phyloP scores from a whole-genome alignment of 192 early-diverging fungal genomes.

The Rhizoclosmatium sp. region DNA sequence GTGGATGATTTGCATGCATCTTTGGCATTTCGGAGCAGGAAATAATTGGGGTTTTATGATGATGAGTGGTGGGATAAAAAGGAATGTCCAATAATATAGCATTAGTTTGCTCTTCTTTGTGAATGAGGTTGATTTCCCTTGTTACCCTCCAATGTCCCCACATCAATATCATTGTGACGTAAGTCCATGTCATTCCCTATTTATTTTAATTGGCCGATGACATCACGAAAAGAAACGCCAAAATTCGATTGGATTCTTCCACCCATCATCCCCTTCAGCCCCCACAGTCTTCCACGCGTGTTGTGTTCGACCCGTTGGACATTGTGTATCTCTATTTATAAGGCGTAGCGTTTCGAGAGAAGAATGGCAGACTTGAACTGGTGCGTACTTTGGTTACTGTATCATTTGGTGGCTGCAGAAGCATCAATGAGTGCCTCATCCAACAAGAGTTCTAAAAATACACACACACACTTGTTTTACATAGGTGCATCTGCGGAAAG shows the following conservation, averaged over 20 bases:
- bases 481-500: constrained; percentile 19
- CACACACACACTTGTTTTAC: background rate
- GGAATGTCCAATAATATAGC: background rate
- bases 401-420: background rate
- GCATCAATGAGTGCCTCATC: background rate
- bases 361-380: constrained; percentile 16
- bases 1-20: constrained; percentile 26
- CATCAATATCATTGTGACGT: constrained; percentile 9
- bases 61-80: background rate
- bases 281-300: constrained; percentile 37
- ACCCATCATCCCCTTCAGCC: constrained; percentile 11
- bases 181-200: background rate
- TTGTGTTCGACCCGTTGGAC: constrained; percentile 2
- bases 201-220: background rate
- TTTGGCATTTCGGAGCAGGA: constrained; percentile 3
- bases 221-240: background rate
- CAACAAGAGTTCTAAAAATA: background rate
- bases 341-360: constrained; percentile 26
- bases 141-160: background rate
- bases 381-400: background rate
- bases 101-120: background rate
- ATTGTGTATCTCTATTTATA: background rate
- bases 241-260: background rate
- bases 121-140: background rate
- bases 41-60: too few species aligned